phyloP scores from a whole-genome alignment of 2,329 filamentous ascomycete species.

The Pseudogymnoascus verrucosus region DNA sequence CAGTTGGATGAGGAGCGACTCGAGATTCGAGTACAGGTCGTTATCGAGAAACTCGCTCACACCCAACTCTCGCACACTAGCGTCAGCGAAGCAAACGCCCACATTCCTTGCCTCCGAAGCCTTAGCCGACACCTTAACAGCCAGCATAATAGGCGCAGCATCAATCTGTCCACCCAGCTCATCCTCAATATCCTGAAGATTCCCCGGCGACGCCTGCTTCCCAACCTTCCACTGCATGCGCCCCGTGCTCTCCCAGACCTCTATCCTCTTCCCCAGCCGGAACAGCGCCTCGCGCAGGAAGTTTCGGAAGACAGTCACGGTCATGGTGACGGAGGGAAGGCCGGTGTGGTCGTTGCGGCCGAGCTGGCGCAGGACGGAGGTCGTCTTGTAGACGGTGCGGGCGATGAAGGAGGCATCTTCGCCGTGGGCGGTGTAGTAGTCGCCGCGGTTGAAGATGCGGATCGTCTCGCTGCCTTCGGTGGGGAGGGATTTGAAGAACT shows the following conservation, averaged over 20 bases:
- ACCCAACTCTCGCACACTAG: slow-evolving; percentile 87
- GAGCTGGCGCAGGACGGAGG: slow-evolving; percentile 84
- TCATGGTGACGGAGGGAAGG: slow-evolving; percentile 90
- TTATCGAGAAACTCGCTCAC: slow-evolving; percentile 99
- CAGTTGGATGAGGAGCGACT: slow-evolving; percentile 90
- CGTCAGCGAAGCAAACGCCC: slow-evolving; percentile 95
- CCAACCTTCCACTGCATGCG: slow-evolving; percentile 86
- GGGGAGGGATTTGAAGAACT: slow-evolving; percentile 84
- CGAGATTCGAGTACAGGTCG: slow-evolving; percentile 95
- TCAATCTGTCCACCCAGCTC: slow-evolving; percentile 83
- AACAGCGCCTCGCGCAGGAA: slow-evolving; percentile 93
- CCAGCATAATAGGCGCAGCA: slow-evolving; percentile 85
- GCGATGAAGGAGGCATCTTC: slow-evolving; percentile 80
- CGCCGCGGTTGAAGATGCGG: slow-evolving; percentile 85
- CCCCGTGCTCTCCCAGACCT: slow-evolving; percentile 73
- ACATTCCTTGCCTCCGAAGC: slow-evolving; percentile 77
- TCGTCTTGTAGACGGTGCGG: slow-evolving; percentile 89
- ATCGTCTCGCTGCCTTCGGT: slow-evolving; percentile 64
- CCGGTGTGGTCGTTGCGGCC: slow-evolving; percentile 77
- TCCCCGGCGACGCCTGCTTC: slow-evolving; percentile 91
- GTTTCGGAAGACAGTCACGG: slow-evolving; percentile 87
- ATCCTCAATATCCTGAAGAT: slow-evolving; percentile 93
- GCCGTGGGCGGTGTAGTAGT: slow-evolving; percentile 93
- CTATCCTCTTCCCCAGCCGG: slow-evolving; percentile 79
- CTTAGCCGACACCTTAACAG: slow-evolving; percentile 87